Percentiles rank a stretch among this genome's conserved stretches.
These are phyloP conservation scores for Rubus idaeus DNA, from an alignment of 306 rosid species.

Conservation along the genomic window DNA sequence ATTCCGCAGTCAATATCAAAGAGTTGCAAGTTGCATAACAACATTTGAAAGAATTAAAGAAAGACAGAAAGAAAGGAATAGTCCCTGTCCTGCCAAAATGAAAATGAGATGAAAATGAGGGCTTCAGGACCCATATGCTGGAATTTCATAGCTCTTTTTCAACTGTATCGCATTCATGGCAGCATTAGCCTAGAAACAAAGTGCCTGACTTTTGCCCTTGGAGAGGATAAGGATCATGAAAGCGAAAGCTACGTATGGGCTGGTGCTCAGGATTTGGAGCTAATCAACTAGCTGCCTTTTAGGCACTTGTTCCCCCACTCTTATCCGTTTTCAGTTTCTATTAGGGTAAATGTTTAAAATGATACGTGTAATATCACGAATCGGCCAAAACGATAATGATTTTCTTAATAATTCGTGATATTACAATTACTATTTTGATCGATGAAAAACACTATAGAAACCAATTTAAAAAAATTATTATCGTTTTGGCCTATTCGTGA, in stretches of 20 bases:
- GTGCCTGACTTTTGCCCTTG: not conserved
- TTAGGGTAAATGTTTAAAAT: not conserved
- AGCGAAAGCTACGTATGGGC: constrained; percentile 15
- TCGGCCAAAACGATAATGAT: not conserved
- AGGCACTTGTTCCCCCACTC: not conserved
- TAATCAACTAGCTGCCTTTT: not conserved
- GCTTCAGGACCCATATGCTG: not conserved
- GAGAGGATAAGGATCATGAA: constrained; percentile 24
- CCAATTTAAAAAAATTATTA: too few species aligned
- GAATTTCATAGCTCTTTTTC: not conserved
- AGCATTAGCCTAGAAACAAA: not conserved
- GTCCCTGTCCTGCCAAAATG: constrained; percentile 3
- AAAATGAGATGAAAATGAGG: not conserved
- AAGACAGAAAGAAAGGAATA: not conserved
- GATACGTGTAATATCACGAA: not conserved
- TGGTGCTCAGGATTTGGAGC: not conserved
- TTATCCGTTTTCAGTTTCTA: not conserved
- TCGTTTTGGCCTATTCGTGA: too few species aligned
- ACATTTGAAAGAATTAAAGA: not conserved
- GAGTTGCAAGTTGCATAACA: not conserved
- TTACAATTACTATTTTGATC: too few species aligned
- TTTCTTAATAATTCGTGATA: too few species aligned
- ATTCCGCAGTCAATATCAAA: not conserved
- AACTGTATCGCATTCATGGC: constrained; percentile 8
- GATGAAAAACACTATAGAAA: too few species aligned